phyloP scores from a whole-genome alignment of 768 basidiomycete species.

The Chiua virens region DNA sequence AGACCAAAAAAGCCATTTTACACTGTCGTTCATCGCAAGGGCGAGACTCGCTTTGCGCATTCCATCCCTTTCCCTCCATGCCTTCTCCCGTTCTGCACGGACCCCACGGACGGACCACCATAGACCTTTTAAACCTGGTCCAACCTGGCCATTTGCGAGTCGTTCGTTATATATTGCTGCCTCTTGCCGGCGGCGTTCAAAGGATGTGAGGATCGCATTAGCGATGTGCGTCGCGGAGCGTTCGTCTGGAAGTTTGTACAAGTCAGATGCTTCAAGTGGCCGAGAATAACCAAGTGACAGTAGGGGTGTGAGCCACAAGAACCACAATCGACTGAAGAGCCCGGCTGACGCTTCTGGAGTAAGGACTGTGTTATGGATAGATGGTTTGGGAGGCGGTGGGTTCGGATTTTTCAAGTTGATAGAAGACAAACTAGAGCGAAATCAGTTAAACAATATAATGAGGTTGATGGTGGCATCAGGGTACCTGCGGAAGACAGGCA shows the following conservation, averaged over 20 bases:
- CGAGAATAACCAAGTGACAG: constrained; percentile 75
- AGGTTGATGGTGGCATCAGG: neutral
- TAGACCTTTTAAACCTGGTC: constrained; percentile 50
- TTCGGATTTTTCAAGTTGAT: constrained; percentile 16
- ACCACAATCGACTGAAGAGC: constrained; percentile 60
- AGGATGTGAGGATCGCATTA: constrained; percentile 61
- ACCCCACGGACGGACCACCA: constrained; percentile 60
- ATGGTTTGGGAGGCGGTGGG: constrained; percentile 44
- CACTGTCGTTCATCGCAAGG: constrained; percentile 72
- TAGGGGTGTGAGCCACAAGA: constrained; percentile 73
- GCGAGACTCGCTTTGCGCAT: constrained; percentile 61
- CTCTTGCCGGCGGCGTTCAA: constrained; percentile 52
- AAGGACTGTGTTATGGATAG: constrained; percentile 57
- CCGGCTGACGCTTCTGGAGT: constrained; percentile 69
- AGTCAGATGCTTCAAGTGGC: constrained; percentile 76
- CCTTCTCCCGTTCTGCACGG: constrained; percentile 54
- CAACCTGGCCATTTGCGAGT: constrained; percentile 63
- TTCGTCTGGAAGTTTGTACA: constrained; percentile 73
- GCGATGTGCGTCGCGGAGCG: constrained; percentile 62
- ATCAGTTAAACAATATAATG: neutral
- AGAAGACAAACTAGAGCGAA: constrained; percentile 7
- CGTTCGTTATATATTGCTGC: constrained; percentile 72
- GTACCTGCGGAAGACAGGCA: constrained; percentile 2
- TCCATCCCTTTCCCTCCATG: constrained; percentile 65
- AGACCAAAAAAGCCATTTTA: constrained; percentile 79